These are phyloP conservation scores for Pseudogymnoascus destructans DNA, from an alignment of 2,329 filamentous ascomycete genomes.

Conservation along the genomic window DNA sequence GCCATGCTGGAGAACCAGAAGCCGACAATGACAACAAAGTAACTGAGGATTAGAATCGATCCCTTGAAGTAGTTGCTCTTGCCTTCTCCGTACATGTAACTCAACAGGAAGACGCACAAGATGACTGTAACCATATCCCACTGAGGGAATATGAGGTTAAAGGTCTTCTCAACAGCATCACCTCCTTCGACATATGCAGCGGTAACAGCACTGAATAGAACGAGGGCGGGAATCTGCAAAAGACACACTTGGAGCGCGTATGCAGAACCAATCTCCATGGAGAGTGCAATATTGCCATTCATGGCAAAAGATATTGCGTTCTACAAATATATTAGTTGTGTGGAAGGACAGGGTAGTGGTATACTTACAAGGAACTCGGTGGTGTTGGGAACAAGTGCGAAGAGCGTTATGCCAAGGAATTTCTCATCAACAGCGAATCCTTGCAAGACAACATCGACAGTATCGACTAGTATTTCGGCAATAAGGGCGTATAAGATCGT, in stretches of 20 bases:
- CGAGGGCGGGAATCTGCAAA: constrained; percentile 82
- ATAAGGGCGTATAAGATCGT: constrained; percentile 93
- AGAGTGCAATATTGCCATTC: constrained; percentile 97
- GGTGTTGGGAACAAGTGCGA: constrained; percentile 93
- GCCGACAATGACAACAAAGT: constrained; percentile 80
- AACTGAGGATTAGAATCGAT: constrained; percentile 83
- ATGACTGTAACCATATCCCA: constrained; percentile 99
- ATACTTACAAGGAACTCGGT: constrained; percentile 80
- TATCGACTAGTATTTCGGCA: constrained; percentile 92
- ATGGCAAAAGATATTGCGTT: constrained; percentile 99
- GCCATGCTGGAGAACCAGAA: constrained; percentile 67
- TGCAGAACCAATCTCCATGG: constrained; percentile 97
- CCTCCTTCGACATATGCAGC: constrained; percentile 40
- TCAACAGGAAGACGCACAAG: constrained; percentile 86
- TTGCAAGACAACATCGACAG: constrained; percentile 88
- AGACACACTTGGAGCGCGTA: constrained; percentile 95
- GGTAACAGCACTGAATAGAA: constrained; percentile 77
- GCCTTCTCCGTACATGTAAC: constrained; percentile 94
- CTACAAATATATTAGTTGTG: constrained; percentile 30
- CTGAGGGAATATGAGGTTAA: constrained; percentile 87
- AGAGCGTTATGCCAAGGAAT: constrained; percentile 90
- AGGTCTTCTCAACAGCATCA: constrained; percentile 49
- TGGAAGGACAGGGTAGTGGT: background rate
- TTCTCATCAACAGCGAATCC: constrained; percentile 91
- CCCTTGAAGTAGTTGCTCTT: constrained; percentile 99